Evolutionary conservation across 371 early-diverging fungal species (phyloP).

Genomic region (Nosema bombycis): DNA sequence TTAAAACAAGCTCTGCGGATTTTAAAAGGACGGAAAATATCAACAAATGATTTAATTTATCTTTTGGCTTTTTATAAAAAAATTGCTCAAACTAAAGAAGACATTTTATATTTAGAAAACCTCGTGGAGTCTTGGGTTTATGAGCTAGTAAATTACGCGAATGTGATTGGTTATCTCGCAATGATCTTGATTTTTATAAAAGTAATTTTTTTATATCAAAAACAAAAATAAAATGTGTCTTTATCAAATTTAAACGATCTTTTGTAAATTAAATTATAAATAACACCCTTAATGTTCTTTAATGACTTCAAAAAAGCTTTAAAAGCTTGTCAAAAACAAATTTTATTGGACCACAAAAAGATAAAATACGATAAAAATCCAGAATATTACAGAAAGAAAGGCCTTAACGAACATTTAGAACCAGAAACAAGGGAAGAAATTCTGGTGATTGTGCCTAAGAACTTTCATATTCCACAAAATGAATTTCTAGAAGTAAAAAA

Average conservation of each 20-base stretch:
- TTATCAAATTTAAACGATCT: too few relatives aligned
- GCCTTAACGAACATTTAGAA: slow-evolving; percentile 34
- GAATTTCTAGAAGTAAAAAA: neutral
- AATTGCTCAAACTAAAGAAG: neutral
- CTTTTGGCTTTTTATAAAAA: slow-evolving; percentile 8
- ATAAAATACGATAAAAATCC: slow-evolving; percentile 10
- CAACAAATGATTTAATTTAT: slow-evolving; percentile 4
- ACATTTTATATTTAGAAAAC: slow-evolving; percentile 7
- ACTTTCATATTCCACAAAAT: neutral
- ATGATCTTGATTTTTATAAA: neutral
- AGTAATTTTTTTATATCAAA: neutral
- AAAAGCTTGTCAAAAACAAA: neutral
- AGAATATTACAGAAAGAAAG: slow-evolving; percentile 17
- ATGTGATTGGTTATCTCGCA: neutral
- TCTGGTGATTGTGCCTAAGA: slow-evolving; percentile 19
- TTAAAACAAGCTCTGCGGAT: neutral
- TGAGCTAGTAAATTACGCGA: neutral
- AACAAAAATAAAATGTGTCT: too few relatives aligned
- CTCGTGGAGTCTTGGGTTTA: neutral
- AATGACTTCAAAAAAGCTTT: neutral
- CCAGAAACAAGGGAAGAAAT: slow-evolving; percentile 2
- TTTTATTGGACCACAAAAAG: slow-evolving; percentile 1
- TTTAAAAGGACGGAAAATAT: neutral
- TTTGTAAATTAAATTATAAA: neutral
- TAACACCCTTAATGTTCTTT: neutral